phyloP scores from a whole-genome alignment of 345 rosid genomes.

The Iberis pinnata region DNA sequence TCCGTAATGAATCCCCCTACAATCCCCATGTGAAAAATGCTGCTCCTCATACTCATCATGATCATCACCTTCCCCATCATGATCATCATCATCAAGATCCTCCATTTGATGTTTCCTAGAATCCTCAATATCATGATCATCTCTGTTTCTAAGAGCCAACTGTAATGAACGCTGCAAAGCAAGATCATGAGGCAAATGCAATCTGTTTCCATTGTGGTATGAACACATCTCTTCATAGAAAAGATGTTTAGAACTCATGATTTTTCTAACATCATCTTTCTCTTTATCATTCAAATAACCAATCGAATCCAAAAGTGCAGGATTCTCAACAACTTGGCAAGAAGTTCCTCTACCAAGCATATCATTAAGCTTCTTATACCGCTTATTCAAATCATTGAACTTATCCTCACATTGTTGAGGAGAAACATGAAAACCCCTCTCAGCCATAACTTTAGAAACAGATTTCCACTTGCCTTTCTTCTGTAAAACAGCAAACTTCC shows the following conservation, averaged over 20 bases:
- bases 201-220: conserved; percentile 70
- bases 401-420: conserved; percentile 97
- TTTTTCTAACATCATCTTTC: conserved; percentile 79
- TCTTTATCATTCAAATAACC: conserved; percentile 63
- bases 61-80: conserved; percentile 60
- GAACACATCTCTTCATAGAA: conserved; percentile 99
- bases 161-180: conserved; percentile 72
- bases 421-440: conserved; percentile 75
- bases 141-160: conserved; percentile 66
- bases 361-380: conserved; percentile 89
- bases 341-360: conserved; percentile 92
- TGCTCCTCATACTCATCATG: conserved; percentile 64
- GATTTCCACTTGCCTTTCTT: conserved; percentile 93
- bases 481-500: conserved; percentile 70
- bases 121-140: conserved; percentile 63
- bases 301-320: conserved; percentile 64
- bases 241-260: conserved; percentile 80
- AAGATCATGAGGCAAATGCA: conserved; percentile 86
- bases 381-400: conserved; percentile 83
- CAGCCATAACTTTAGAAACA: conserved; percentile 80
- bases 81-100: conserved; percentile 76
- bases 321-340: conserved; percentile 89
- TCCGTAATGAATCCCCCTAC: conserved; percentile 35
- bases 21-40: conserved; percentile 38
- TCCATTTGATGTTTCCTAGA: conserved; percentile 46